These are phyloP conservation scores for Claviceps arundinis DNA, from an alignment of 2,329 filamentous ascomycete species.

Conservation along the genomic window DNA sequence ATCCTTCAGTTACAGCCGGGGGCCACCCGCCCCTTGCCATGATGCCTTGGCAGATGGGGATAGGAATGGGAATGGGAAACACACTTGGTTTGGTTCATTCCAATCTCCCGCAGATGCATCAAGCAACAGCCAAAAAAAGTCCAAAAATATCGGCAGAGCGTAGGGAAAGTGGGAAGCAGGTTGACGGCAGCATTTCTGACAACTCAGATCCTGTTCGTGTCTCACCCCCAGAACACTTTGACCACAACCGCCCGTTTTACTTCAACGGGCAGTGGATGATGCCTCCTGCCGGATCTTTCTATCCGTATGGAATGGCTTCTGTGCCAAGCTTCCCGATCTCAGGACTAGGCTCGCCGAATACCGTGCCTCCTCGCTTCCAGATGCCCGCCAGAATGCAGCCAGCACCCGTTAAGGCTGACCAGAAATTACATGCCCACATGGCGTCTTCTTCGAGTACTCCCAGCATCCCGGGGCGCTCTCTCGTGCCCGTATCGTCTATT, in stretches of 20 bases:
- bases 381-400: slow-evolving; percentile 11
- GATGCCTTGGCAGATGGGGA: slow-evolving; percentile 28
- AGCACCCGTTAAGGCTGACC: slow-evolving; percentile 11
- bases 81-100: slow-evolving; percentile 14
- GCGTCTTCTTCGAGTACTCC: slow-evolving; percentile 9
- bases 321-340: slow-evolving; percentile 15
- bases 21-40: slow-evolving; percentile 21
- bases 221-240: slow-evolving; percentile 31
- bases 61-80: slow-evolving; percentile 10
- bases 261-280: slow-evolving; percentile 32
- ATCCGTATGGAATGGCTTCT: slow-evolving; percentile 17
- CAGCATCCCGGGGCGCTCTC: slow-evolving; percentile 9
- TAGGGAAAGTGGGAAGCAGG: slow-evolving; percentile 15
- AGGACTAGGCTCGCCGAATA: slow-evolving; percentile 11
- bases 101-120: slow-evolving; percentile 12
- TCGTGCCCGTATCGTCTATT: slow-evolving; percentile 43
- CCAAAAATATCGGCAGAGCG: slow-evolving; percentile 12
- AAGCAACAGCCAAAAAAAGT: slow-evolving; percentile 6
- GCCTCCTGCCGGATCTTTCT: slow-evolving; percentile 14
- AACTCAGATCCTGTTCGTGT: slow-evolving; percentile 20
- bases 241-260: slow-evolving; percentile 30
- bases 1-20: slow-evolving; percentile 17
- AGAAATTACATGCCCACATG: slow-evolving; percentile 8
- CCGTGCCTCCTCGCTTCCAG: slow-evolving; percentile 2
- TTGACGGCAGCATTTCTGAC: slow-evolving; percentile 18